Base-by-base conservation (phyloP, 148 eudicot genomes). In the Hydrangea macrophylla region DNA sequence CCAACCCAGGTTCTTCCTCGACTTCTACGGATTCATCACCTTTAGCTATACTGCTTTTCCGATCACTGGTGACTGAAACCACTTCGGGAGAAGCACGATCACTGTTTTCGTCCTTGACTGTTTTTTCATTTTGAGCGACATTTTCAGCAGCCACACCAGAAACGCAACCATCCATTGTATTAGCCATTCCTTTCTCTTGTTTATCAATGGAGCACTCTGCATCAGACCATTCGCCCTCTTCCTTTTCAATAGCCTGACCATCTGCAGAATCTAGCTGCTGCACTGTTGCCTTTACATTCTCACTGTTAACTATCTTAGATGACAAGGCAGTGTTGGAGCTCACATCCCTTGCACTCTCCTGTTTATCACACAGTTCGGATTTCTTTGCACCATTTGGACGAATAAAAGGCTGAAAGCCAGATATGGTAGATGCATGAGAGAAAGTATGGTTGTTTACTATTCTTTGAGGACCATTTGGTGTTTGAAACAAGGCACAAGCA, bases 211-310 rank as follows among this genome's bases (percentile, higher is more conserved):
- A 76, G 58, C 75, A 79, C 36, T 92, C 98, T 54, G 79, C 93
- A 73, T 93, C 92, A 71, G 88, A 88, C 94, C 94, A 90, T 72
- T 92, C 98, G 44, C 96, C 97, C 82, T 94, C 97, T 81, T 90
- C 97, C 77, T 89, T 91, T 73, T 89, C 99, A 64, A 71, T 59
- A 30, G 37, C 72, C 70, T 75, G 79, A 62, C 64, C 54, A 72
- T 60, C 67, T 31, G 40, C 11, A 75, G 68, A 30, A 39, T 71
- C 73, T 20, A 81, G 74, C 37, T 74, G 42, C 66, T 53, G 58
- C 48, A 62, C 18, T 6, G 70, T 55, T 57, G 36, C 75, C 70
- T 70, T 81, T 53, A 54, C 70, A 54, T 69, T 73, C 58, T 63
- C 74, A 54, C 37, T 55, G 28, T 79, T 56, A 66, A 35, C 61